These are phyloP conservation scores for Sporodiniella umbellata DNA, from an alignment of 371 early-diverging fungal species.

Conservation along the genomic window DNA sequence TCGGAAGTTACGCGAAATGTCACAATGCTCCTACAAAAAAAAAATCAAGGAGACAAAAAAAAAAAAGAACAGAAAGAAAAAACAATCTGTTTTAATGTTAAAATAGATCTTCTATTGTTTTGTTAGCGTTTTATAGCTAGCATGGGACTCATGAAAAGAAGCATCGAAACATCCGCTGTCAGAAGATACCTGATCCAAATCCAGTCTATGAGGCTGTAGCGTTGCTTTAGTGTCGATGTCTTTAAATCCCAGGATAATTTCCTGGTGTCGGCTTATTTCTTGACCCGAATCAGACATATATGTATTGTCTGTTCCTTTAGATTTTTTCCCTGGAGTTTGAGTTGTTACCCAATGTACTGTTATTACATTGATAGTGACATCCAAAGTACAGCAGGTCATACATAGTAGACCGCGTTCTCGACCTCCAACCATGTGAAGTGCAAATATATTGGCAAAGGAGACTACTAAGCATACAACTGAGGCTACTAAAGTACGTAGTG, in stretches of 20 bases:
- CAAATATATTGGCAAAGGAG: conserved; percentile 49
- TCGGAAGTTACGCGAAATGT: too few relatives aligned
- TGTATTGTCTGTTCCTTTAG: neutral
- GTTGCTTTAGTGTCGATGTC: neutral
- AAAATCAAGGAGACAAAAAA: too few relatives aligned
- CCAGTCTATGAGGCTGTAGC: neutral
- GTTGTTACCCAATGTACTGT: conserved; percentile 52
- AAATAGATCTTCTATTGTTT: too few relatives aligned
- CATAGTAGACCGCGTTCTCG: conserved; percentile 52
- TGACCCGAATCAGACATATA: neutral
- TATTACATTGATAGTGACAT: conserved; percentile 56
- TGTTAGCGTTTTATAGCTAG: conserved; percentile 5
- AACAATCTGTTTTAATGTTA: too few relatives aligned
- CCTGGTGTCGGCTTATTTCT: neutral
- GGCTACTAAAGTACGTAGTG: conserved; percentile 46
- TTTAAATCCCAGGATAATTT: neutral
- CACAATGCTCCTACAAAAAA: too few relatives aligned
- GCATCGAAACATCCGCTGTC: neutral
- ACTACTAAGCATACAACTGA: conserved; percentile 44
- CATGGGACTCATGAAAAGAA: conserved; percentile 2
- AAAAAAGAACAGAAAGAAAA: too few relatives aligned
- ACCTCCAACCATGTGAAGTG: conserved; percentile 35
- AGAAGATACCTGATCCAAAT: neutral
- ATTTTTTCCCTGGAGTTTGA: conserved; percentile 1
- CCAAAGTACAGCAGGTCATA: conserved; percentile 50